phyloP scores from a whole-genome alignment of 2,329 filamentous ascomycete genomes.

The Metarhizium robertsii region DNA sequence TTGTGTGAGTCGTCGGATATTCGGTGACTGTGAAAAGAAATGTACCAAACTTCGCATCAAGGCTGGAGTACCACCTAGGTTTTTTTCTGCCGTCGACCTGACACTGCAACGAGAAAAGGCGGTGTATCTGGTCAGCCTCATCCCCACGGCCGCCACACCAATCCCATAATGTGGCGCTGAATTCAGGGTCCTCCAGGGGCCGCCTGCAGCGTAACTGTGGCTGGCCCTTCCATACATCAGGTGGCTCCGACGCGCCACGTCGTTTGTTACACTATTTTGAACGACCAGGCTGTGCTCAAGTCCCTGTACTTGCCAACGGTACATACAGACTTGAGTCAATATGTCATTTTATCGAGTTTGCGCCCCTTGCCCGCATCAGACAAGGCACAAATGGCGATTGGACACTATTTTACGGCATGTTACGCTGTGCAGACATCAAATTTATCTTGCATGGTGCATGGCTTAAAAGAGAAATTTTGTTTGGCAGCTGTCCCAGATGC shows the following conservation, averaged over 20 bases:
- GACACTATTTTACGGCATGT: not conserved
- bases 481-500: not conserved
- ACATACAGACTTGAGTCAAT: no score
- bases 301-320: no score
- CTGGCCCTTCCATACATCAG: not conserved
- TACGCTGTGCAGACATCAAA: not conserved
- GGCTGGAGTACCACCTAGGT: not conserved
- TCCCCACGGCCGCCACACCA: not conserved
- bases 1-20: not conserved
- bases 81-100: conserved; percentile 4
- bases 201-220: not conserved
- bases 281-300: not conserved
- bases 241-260: not conserved
- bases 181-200: conserved; percentile 4
- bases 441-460: not conserved
- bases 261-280: no score
- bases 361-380: not conserved
- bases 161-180: not conserved
- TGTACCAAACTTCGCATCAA: not conserved
- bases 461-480: not conserved
- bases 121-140: not conserved
- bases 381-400: not conserved
- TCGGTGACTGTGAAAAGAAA: not conserved
- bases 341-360: not conserved
- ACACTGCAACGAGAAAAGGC: not conserved